Base-by-base conservation (phyloP, 2,329 filamentous ascomycete genomes). In the Cordyceps tenuipes region DNA sequence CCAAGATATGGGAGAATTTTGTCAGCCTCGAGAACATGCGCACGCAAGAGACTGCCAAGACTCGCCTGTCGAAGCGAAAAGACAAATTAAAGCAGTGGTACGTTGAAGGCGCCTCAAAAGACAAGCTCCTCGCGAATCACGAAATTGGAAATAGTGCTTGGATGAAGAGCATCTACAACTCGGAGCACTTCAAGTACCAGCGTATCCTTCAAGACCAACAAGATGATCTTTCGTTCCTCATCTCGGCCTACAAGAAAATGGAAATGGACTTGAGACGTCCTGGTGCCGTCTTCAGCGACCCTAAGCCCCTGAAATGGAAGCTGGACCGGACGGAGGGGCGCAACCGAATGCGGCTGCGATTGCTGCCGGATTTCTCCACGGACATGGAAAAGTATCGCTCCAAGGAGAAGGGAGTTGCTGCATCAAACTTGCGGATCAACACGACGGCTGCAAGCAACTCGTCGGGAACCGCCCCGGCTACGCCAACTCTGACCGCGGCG, bases 261-360 rank as follows among this genome's bases (percentile, higher is more conserved):
- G 86, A 93, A 61, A 81, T 87, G 59, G 87, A 93, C 61, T 76
- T 97, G 60, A 83, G 82, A 63, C 84, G 91, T 21, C 90, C 91
- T 1, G 91, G 90, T 29, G 92, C 89, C 1, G 80, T 97, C 0
- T 88, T 96, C 62, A 85, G 88, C 56, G 83, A 87, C 43, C 77
- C 81, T 0, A 77, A 79, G 3, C 72, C 82, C 1, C 78, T 79
- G 0, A 95, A 89, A 71, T 99, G 93, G 93, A 91, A 93, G 67
- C 82, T 99, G 15, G 94, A 99, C 69, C 87, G 95, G 67, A 97
- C 94, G 0, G 94, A 99, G 75, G 93, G 94, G 12, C 87, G 92
- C 12, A 96, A 97, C 71, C 87, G 95, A 19, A 97, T 97, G 91
- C 86, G 95, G 17, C 80, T 96, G 67, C 85, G 94, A 31, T 83